Evolutionary conservation across 2,329 filamentous ascomycete species (phyloP).

Genomic region (Diplocarpon rosae): DNA sequence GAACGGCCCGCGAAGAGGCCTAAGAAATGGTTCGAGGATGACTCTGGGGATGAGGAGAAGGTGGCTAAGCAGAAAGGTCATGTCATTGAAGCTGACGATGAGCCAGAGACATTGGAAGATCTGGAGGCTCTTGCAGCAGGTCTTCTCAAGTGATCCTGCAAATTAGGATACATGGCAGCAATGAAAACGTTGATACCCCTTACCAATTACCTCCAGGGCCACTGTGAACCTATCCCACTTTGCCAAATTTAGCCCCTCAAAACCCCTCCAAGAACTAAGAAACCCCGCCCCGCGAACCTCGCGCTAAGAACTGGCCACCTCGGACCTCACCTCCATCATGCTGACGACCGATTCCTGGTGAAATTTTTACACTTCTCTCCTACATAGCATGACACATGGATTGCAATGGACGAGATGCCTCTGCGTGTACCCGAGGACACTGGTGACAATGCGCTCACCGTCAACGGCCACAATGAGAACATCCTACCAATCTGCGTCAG

Average conservation of each 20-base stretch:
- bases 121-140: constrained; percentile 67
- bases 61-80: constrained; percentile 37
- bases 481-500: constrained; percentile 21
- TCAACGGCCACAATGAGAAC: constrained; percentile 9
- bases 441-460: constrained; percentile 18
- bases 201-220: not conserved
- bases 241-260: not conserved
- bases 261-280: not conserved
- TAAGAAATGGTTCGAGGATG: constrained; percentile 73
- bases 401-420: constrained; percentile 20
- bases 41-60: constrained; percentile 38
- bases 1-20: constrained; percentile 47
- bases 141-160: constrained; percentile 40
- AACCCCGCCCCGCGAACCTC: constrained; percentile 12
- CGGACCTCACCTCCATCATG: constrained; percentile 1
- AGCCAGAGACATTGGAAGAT: constrained; percentile 71
- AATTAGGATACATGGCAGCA: not conserved
- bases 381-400: constrained; percentile 17
- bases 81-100: constrained; percentile 50
- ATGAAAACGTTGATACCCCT: constrained; percentile 15
- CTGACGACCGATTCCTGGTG: constrained; percentile 4
- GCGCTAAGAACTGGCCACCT: constrained; percentile 5
- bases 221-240: not conserved
- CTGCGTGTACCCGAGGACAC: constrained; percentile 17
- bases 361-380: not conserved